Percentiles rank a stretch among this genome's conserved stretches.
These are phyloP conservation scores for Rugonectria rugulosa DNA, from an alignment of 2,329 filamentous ascomycete genomes.

Conservation along the genomic window DNA sequence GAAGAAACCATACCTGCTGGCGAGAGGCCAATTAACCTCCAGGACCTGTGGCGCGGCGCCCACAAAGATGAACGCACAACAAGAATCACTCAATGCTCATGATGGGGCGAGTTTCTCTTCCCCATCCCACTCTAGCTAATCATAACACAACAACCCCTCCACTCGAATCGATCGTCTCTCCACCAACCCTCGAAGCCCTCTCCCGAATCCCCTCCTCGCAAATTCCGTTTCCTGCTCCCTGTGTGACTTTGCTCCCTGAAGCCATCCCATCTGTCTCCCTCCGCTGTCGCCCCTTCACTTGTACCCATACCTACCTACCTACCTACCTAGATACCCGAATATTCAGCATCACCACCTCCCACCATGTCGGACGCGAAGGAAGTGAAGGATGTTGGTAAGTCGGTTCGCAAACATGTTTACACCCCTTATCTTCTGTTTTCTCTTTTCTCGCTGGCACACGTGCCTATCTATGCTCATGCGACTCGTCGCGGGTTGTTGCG, in stretches of 20 bases:
- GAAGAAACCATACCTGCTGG: not conserved
- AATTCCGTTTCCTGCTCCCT: constrained; percentile 30
- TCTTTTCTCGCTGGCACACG: constrained; percentile 10
- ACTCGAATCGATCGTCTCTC: constrained; percentile 18
- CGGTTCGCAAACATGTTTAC: not conserved
- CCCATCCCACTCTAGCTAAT: constrained; percentile 21
- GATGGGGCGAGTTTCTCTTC: constrained; percentile 15
- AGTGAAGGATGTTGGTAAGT: constrained; percentile 48
- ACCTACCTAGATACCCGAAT: not conserved
- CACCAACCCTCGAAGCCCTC: constrained; percentile 35
- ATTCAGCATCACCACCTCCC: constrained; percentile 37
- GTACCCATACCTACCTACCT: constrained; percentile 9
- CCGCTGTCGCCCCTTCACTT: constrained; percentile 8
- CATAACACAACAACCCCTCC: constrained; percentile 22
- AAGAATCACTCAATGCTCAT: constrained; percentile 16
- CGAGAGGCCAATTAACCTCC: too few relatives aligned
- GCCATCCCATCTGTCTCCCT: constrained; percentile 32
- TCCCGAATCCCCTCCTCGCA: constrained; percentile 36
- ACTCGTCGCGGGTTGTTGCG: constrained; percentile 1
- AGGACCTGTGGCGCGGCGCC: not conserved
- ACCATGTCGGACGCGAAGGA: constrained; percentile 57
- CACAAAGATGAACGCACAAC: constrained; percentile 23
- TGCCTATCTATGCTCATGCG: not conserved
- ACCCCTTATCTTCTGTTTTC: not conserved
- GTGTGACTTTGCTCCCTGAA: constrained; percentile 35